Evolutionary conservation across 148 eudicot genomes (phyloP).

Genomic region (Mesembryanthemum crystallinum): DNA sequence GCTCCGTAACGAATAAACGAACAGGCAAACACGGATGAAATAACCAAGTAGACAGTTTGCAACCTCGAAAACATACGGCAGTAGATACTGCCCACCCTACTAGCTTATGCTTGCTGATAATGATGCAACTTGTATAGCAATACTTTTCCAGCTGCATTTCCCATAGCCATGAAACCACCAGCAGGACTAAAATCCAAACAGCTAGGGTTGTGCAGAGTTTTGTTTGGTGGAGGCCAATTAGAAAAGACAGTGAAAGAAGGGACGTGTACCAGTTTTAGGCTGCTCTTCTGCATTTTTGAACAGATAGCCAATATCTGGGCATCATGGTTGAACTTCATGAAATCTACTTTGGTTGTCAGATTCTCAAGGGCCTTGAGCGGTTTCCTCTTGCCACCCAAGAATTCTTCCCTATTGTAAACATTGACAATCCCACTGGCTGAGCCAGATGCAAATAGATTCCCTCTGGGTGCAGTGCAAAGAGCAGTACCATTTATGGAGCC

Average conservation of each 20-base stretch:
- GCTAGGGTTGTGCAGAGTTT: constrained; percentile 38
- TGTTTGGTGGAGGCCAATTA: constrained; percentile 74
- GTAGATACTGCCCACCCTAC: background rate
- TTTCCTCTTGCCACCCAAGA: constrained; percentile 81
- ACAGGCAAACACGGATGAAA: background rate
- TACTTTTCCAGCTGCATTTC: constrained; percentile 79
- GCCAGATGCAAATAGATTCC: constrained; percentile 83
- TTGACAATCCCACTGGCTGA: constrained; percentile 82
- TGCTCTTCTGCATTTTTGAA: constrained; percentile 68
- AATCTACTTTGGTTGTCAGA: constrained; percentile 57
- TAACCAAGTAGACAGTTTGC: background rate
- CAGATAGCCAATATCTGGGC: constrained; percentile 79
- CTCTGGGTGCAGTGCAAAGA: constrained; percentile 64
- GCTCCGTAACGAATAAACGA: too few relatives aligned
- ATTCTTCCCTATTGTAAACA: constrained; percentile 69
- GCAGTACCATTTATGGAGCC: constrained; percentile 72
- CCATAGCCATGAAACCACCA: constrained; percentile 91
- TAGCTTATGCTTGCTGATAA: constrained; percentile 45
- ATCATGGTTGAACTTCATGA: constrained; percentile 81
- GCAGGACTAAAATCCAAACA: constrained; percentile 90
- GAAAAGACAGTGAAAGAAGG: constrained; percentile 88
- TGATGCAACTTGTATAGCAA: constrained; percentile 74
- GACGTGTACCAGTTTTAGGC: constrained; percentile 72
- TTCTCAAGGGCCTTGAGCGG: constrained; percentile 74
- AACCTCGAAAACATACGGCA: background rate